These are phyloP conservation scores for Larix sibirica DNA, from an alignment of 83 land plant species.

Conservation along the genomic window DNA sequence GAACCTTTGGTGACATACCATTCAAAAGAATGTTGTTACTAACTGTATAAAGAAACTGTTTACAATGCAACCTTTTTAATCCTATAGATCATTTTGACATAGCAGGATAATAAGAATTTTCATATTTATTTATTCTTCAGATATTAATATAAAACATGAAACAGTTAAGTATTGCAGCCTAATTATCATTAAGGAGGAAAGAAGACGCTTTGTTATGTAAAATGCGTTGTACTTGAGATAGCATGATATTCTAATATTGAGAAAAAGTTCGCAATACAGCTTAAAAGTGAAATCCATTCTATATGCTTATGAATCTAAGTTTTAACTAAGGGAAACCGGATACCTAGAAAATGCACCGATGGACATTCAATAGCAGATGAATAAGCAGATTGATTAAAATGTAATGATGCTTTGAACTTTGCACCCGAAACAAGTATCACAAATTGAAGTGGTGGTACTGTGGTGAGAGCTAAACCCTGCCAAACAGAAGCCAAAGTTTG, in stretches of 20 bases:
- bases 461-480: slow-evolving; percentile 72
- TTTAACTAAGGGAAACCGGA: too few species aligned
- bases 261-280: neutral
- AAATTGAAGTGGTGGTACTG: slow-evolving; percentile 58
- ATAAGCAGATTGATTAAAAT: slow-evolving; percentile 51
- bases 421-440: slow-evolving; percentile 67
- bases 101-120: too few species aligned
- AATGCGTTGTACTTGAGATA: neutral
- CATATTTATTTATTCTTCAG: neutral
- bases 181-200: neutral
- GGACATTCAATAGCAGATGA: slow-evolving; percentile 43
- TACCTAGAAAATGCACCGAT: slow-evolving; percentile 74
- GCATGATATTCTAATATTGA: neutral
- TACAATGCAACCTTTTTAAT: neutral
- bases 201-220: neutral
- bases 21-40: neutral
- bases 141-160: too few species aligned
- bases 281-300: neutral
- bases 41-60: neutral
- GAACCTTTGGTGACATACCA: too few species aligned
- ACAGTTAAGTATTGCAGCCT: neutral
- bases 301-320: neutral
- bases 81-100: neutral
- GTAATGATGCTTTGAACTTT: slow-evolving; percentile 30
- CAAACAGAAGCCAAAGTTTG: neutral